Base-by-base conservation (phyloP, 2,329 filamentous ascomycete genomes). In the Monosporascus sp. region DNA sequence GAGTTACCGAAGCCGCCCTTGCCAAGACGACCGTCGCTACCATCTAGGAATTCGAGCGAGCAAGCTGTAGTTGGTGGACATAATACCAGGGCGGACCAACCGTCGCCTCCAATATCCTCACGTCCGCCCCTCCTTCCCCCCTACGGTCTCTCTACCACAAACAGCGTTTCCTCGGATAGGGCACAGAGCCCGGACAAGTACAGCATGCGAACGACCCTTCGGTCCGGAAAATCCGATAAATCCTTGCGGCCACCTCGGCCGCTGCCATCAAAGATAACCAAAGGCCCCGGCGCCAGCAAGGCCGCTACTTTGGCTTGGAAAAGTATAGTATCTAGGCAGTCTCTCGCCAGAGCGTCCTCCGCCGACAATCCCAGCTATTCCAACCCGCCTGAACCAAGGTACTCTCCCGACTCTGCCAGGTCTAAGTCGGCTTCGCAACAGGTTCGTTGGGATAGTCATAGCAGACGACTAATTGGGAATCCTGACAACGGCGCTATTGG, bases 1-100 rank as follows among this genome's bases (percentile, higher is more conserved):
- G 87, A 95, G 61, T 76, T 96, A n/a, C 87, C 88, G n/a, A 84
- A 85, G 53, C 88, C 88, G 14, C 64, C 73, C 14, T 72, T 84
- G 9, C 77, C 84, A 14, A 73, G 79, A 48, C 77, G 88, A 24
- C 81, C 83, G 26, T 76, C 79, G 1, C 68, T 80, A 41, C 78
- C 81, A n/a, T 72, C 68, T 51, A 79, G 75, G 68, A 76, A 74
- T 64, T 81, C 78, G 50, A 80, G 78, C 0, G 79, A 82, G 41
- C 69, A 70, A 35, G 71, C 74, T 41, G 68, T 73, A 17, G 66
- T 73, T 24, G 72, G 73, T 50, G 63, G 68, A 14, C 65, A 64
- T 7, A 55, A 52, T 24, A 53, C 60, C 24, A 59, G 61, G 37
- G 51, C 52, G 28, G 63, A 62, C 28, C 62, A 58, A 45, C 56